Base-by-base conservation (phyloP, 768 basidiomycete genomes). In the Hydnomerulius pinastri region DNA sequence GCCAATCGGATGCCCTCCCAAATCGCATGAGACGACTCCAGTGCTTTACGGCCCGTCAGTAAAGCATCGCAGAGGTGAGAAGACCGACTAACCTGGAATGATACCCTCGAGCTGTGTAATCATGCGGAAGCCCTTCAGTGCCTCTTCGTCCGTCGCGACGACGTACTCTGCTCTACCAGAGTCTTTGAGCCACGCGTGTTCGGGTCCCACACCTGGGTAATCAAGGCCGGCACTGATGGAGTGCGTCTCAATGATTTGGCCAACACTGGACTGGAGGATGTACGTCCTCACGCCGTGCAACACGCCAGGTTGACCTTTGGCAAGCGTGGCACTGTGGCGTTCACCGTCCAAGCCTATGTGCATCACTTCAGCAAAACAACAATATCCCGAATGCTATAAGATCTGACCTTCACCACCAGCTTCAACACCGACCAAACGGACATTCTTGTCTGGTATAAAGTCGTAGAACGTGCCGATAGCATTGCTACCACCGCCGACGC, bases 381-480 rank as follows among this genome's bases (percentile, higher is more conserved):
- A n/a, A n/a, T 33, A 53, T 9, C 21, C 51, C 15, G 10, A 23
- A 35, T 3, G 36, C 24, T 39, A 4, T n/a, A 33, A 43, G n/a
- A 20, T 58, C 71, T 54, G 46, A 87, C 95, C 97, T 77, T 98
- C 93, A 45, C 97, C 97, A 51, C 94, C 97, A 35, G 97, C 97
- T 66, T 99, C 97, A 9, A 99, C 96, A 54, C 97, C 97, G 27
- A 98, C 73, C 27, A 99, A 73, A 30, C 87, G 80, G 20, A 98
- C 95, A 38, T 68, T 75, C 69, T 90, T 86, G 65, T 98, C 92
- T 7, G 77, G 74, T 66, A 98, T 95, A 71, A 98, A 99, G 60
- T 98, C 91, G 69, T 91, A 92, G 81, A 99, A 99, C 10, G 95
- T 87, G 24, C 95, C 97, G 57, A 99, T 99, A 13, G 97, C 93